Base-by-base conservation (phyloP, 805 yeast genomes). In the Saturnispora ahearnii region DNA sequence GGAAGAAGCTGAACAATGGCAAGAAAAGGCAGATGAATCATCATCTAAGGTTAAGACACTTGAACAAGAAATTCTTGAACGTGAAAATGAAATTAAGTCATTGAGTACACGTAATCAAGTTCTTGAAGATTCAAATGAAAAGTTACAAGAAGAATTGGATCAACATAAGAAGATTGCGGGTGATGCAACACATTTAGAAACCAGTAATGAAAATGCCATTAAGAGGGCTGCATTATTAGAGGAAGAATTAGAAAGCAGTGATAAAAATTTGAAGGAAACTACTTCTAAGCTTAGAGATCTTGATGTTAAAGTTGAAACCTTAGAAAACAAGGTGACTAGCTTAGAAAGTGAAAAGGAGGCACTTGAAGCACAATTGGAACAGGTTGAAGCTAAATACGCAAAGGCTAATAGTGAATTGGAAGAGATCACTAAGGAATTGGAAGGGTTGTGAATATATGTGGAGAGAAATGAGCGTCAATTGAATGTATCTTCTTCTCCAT, bases 1-100 rank as follows among this genome's bases (percentile, higher is more conserved):
- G 73, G 76, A 87, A 62, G 98, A 93, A 67, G 91, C 96, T 59
- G 99, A 93, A 74, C 76, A 84, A 62, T 95, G 99, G 88, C 96
- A 91, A 75, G 96, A 88, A 69, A 87, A 89, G 76, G 83, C 93
- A 54, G 99, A 93, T 64, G 96, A 87, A 62, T 78, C 86, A 62
- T 71, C 81, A 54, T 81, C 76, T 56, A 82, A 82, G 68, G 81
- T 86, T 73, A 93, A 90, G 77, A 84, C 77, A 65, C 77, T 91
- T 69, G 98, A 91, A 71, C 97, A 91, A 73, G 96, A 88, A 64
- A 78, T 79, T 65, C 74, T 87, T 59, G 91, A 87, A 59, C 90
- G 90, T 74, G 99, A 93, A 69, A 91, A 93, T 74, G 93, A 87
- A 69, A 88, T 93, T 69, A 89, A 88, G 66, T 77, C 97, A 5